These are phyloP conservation scores for Phlyctochytrium planicorne DNA, from an alignment of 192 early-diverging fungal species.

Conservation along the genomic window DNA sequence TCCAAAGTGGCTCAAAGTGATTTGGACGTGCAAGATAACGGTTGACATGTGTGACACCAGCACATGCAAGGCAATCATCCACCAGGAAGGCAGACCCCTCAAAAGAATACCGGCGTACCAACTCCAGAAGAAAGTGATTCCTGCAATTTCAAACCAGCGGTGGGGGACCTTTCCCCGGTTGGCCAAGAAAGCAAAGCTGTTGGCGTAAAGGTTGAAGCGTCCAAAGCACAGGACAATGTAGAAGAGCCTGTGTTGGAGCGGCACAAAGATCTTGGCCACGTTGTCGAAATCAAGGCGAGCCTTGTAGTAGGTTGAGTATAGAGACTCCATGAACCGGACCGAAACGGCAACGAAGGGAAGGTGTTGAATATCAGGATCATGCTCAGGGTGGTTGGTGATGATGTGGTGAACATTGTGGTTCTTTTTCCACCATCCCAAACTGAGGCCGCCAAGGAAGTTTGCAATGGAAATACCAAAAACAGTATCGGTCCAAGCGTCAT, in stretches of 20 bases:
- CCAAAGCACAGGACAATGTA: slow-evolving; percentile 85
- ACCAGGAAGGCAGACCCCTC: slow-evolving; percentile 68
- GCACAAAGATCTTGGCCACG: slow-evolving; percentile 71
- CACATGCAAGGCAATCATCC: slow-evolving; percentile 62
- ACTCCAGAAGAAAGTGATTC: slow-evolving; percentile 71
- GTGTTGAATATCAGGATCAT: slow-evolving; percentile 98
- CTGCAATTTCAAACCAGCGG: slow-evolving; percentile 71
- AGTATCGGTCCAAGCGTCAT: slow-evolving; percentile 70
- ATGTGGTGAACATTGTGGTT: slow-evolving; percentile 98
- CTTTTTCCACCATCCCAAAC: slow-evolving; percentile 96
- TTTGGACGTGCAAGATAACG: slow-evolving; percentile 89
- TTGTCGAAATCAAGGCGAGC: slow-evolving; percentile 79
- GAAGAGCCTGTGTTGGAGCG: slow-evolving; percentile 83
- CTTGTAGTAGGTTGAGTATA: slow-evolving; percentile 90
- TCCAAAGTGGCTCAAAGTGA: slow-evolving; percentile 94
- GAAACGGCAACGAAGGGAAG: slow-evolving; percentile 93
- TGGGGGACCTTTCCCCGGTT: slow-evolving; percentile 64
- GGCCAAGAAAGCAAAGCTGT: slow-evolving; percentile 69
- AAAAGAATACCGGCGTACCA: slow-evolving; percentile 81
- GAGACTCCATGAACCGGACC: slow-evolving; percentile 70
- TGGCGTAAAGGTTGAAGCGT: slow-evolving; percentile 87
- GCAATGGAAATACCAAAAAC: slow-evolving; percentile 80
- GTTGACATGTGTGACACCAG: slow-evolving; percentile 80
- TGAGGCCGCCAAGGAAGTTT: slow-evolving; percentile 82
- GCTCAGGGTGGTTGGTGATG: slow-evolving; percentile 87